Conservation (phyloP, 257 asterid genomes). For the Linaria vulgaris region DNA sequence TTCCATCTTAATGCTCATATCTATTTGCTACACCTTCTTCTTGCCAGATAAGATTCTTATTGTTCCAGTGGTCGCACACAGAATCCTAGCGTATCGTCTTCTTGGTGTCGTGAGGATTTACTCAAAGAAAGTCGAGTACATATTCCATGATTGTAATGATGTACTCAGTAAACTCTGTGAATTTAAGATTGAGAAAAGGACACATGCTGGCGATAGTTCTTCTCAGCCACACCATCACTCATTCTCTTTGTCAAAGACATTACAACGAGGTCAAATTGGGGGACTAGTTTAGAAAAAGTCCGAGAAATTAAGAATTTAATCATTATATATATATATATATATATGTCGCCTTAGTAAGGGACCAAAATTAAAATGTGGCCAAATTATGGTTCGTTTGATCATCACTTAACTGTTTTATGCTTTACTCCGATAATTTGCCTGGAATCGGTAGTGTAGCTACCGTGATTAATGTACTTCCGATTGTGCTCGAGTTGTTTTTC, state of each 20-base stretch:
- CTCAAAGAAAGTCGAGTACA: conserved; percentile 89
- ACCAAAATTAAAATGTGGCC: too few relatives aligned
- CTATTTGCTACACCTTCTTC: conserved; percentile 23
- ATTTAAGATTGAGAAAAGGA: conserved; percentile 30
- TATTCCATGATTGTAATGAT: conserved; percentile 56
- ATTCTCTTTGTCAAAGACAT: conserved; percentile 57
- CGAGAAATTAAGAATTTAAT: too few relatives aligned
- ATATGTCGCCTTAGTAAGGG: too few relatives aligned
- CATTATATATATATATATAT: too few relatives aligned
- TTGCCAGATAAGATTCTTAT: conserved; percentile 69
- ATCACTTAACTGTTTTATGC: conserved; percentile 52
- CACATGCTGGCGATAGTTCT: conserved; percentile 22
- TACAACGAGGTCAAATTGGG: too few relatives aligned
- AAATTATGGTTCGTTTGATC: conserved; percentile 41
- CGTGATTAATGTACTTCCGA: conserved; percentile 61
- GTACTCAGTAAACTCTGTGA: conserved; percentile 40
- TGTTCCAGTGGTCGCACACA: conserved; percentile 54
- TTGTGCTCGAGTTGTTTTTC: conserved; percentile 78
- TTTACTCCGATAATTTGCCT: conserved; percentile 50
- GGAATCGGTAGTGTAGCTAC: conserved; percentile 41
- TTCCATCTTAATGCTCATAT: conserved; percentile 25
- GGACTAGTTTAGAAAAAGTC: too few relatives aligned
- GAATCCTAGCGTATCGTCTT: conserved; percentile 84
- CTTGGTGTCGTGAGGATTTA: conserved; percentile 83
- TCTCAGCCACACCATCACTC: conserved; percentile 25